Base-by-base conservation (phyloP, 2,329 filamentous ascomycete species). In the Alternaria infectoria region DNA sequence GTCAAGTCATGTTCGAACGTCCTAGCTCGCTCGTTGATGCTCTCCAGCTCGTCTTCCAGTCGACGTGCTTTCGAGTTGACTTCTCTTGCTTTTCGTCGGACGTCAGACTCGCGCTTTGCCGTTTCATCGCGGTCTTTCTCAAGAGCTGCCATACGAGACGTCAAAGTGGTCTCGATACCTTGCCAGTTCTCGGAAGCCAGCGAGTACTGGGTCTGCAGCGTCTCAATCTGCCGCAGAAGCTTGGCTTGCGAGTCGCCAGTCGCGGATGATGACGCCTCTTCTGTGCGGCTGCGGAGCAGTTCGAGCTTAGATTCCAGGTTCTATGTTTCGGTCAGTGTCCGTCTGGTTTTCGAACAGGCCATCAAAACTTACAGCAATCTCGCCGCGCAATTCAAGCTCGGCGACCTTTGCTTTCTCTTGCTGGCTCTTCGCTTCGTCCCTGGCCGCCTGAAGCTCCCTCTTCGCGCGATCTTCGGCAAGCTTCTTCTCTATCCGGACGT, bases 111-210 rank as follows among this genome's bases (percentile, higher is more conserved):
- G 62, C 93, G 89, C 69, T 90, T 90, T 54, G 89, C 86, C 9
- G 92, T 88, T 74, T 99, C 96, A 74, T 98, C 94, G 59, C 93
- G 89, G 79, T 99, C 96, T 76, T 91, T 96, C 78, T 99, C 96
- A 10, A 98, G 84, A 54, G 84, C 90, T 5, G 90, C 86, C 11
- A 96, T 86, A 61, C 94, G 88, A 21, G 92, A 89, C 54, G 95
- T 87, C 30, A 99, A 82, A 3, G 92, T 96, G 10, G 91, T 88
- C 79, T 99, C 95, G 65, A 99, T 96, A 1, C 93, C 93, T 76
- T 97, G 94, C 96, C 96, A 99, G 73, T 99, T 99, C 75, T 97
- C 93, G 70, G 93, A 96, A 1, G 96, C 96, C 58, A 96, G 90
- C 1, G 93, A 90, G 80, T 99, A 97, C 78, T 99, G 96, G 7